Evolutionary conservation across 176 grass and related monocot genomes (phyloP).

Genomic region (Oryza australiensis): DNA sequence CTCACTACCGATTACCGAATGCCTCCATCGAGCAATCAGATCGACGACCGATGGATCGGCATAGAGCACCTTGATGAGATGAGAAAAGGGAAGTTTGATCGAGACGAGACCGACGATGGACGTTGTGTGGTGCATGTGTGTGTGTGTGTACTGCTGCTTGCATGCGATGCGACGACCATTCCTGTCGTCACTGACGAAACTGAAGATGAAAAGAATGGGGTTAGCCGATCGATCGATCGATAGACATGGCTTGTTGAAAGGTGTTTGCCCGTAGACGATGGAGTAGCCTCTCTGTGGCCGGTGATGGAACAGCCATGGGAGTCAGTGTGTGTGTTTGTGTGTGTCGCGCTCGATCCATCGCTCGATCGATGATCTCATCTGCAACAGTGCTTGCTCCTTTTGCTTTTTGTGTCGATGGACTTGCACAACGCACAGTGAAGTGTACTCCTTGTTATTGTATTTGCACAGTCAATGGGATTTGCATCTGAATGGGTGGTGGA

Average conservation of each 20-base stretch:
- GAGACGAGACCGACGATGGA: not conserved
- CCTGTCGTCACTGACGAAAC: not conserved
- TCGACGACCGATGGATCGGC: no score
- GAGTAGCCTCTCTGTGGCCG: no score
- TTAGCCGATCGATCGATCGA: not conserved
- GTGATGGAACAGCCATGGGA: not conserved
- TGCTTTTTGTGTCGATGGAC: not conserved
- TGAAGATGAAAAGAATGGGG: no score
- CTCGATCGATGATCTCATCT: not conserved
- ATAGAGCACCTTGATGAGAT: no score
- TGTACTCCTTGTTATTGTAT: no score
- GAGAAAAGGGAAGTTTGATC: constrained; percentile 5
- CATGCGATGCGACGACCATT: not conserved
- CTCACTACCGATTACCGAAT: no score
- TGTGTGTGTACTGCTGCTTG: not conserved
- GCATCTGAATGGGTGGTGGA: not conserved
- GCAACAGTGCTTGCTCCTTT: not conserved
- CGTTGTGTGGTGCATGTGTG: not conserved
- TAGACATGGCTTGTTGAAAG: no score
- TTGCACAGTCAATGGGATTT: not conserved
- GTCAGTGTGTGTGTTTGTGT: no score
- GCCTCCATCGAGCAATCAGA: not conserved
- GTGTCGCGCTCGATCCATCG: no score
- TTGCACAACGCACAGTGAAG: not conserved
- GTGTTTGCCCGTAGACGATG: no score